A percentile compares a stretch with the other conserved stretches of the same genome.
Evolutionary conservation across 2,329 filamentous ascomycete genomes (phyloP).

Genomic region (Bipolaris oryzae): DNA sequence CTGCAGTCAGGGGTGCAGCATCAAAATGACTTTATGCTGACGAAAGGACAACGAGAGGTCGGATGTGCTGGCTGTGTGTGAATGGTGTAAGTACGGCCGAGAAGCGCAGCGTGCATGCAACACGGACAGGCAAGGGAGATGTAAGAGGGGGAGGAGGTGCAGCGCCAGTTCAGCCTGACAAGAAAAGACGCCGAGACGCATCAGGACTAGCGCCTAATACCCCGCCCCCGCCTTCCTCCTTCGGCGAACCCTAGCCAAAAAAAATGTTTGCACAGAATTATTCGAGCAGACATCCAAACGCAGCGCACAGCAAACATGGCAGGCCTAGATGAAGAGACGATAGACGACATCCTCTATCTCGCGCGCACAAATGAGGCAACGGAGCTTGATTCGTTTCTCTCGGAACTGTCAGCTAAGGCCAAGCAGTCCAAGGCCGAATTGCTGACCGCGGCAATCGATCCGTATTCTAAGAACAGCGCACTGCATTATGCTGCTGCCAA

Average conservation of each 20-base stretch:
- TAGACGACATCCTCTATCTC: constrained; percentile 91
- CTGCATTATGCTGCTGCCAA: constrained; percentile 95
- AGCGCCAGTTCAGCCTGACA: constrained; percentile 1
- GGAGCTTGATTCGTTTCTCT: constrained; percentile 68
- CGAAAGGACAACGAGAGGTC: constrained; percentile 12
- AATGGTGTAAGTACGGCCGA: not conserved
- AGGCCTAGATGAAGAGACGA: constrained; percentile 67
- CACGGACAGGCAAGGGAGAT: constrained; percentile 5
- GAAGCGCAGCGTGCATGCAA: constrained; percentile 8
- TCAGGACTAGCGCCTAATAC: constrained; percentile 10
- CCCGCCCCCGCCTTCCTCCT: constrained; percentile 27
- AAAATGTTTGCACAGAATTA: constrained; percentile 15
- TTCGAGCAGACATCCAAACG: constrained; percentile 1
- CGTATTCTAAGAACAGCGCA: constrained; percentile 75
- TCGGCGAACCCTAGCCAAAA: constrained; percentile 19
- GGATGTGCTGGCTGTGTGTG: constrained; percentile 2
- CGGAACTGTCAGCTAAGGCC: constrained; percentile 67
- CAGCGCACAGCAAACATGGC: constrained; percentile 26
- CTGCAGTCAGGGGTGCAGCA: constrained; percentile 22
- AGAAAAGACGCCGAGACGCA: constrained; percentile 3
- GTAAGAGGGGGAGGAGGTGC: constrained; percentile 1
- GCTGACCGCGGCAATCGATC: constrained; percentile 72
- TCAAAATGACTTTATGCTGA: constrained; percentile 15
- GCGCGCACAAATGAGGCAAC: constrained; percentile 76
- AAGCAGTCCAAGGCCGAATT: constrained; percentile 65